Evolutionary conservation across 495 filamentous ascomycete genomes (phyloP).

Genomic region (Trichoderma gamsii): DNA sequence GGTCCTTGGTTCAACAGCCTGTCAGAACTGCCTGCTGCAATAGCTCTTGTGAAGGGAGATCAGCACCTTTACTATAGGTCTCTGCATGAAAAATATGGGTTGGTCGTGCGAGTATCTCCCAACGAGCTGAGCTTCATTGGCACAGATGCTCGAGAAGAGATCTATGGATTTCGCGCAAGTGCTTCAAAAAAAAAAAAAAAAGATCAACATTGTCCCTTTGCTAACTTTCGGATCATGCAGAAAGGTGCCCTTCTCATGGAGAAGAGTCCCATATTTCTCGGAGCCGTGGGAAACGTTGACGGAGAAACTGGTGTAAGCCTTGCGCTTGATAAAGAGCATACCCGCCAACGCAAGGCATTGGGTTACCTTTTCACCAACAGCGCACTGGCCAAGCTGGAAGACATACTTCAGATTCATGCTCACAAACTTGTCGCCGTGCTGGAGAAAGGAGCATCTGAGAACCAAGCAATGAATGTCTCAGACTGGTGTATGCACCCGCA

Average conservation of each 20-base stretch:
- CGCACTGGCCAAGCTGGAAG: constrained; percentile 38
- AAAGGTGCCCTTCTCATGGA: constrained; percentile 31
- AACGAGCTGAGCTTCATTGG: constrained; percentile 24
- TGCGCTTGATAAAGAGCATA: constrained; percentile 32
- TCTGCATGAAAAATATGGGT: constrained; percentile 20
- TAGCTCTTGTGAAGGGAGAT: constrained; percentile 18
- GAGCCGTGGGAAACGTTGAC: constrained; percentile 20
- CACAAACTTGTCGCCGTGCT: constrained; percentile 25
- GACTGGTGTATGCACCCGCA: constrained; percentile 29
- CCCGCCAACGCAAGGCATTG: constrained; percentile 45
- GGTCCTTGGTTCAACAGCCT: constrained; percentile 20
- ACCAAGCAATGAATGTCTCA: constrained; percentile 34
- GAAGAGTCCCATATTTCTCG: constrained; percentile 42
- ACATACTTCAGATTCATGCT: constrained; percentile 34
- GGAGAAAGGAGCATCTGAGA: constrained; percentile 15
- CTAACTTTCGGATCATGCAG: constrained; percentile 34
- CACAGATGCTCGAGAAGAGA: constrained; percentile 38
- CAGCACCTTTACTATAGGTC: constrained; percentile 18
- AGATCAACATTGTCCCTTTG: constrained; percentile 38
- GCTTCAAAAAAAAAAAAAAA: too few relatives aligned
- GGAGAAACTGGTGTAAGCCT: constrained; percentile 19
- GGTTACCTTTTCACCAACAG: constrained; percentile 43
- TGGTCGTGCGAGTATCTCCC: constrained; percentile 21
- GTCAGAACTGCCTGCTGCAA: constrained; percentile 16
- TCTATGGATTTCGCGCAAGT: constrained; percentile 37